Percentiles rank a stretch among this genome's conserved stretches.
These are phyloP conservation scores for Ophiocordyceps unilateralis DNA, from an alignment of 2,329 filamentous ascomycete species.

Conservation along the genomic window DNA sequence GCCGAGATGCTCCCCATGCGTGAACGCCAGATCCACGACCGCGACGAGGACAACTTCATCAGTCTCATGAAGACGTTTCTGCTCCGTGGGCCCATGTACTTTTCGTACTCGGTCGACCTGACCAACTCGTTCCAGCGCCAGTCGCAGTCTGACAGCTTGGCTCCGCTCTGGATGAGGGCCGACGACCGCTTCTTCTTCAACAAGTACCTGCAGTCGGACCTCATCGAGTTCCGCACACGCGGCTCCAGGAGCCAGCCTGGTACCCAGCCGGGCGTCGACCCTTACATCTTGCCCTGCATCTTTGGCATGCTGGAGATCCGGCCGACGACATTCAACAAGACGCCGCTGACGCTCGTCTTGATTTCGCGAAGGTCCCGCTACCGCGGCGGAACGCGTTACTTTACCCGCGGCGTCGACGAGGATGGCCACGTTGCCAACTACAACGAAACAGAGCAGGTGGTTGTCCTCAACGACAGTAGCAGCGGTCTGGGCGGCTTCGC, in stretches of 20 bases:
- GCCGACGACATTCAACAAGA: conserved; percentile 70
- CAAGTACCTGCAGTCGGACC: conserved; percentile 72
- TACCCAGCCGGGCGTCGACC: conserved; percentile 62
- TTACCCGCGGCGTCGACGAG: conserved; percentile 86
- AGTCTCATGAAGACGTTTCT: conserved; percentile 65
- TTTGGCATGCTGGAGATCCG: conserved; percentile 92
- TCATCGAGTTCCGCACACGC: conserved; percentile 68
- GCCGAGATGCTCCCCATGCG: conserved; percentile 90
- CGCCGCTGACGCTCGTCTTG: conserved; percentile 66
- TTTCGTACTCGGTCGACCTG: conserved; percentile 91
- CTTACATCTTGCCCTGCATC: conserved; percentile 88
- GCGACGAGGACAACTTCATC: conserved; percentile 87
- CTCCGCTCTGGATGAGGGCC: conserved; percentile 75
- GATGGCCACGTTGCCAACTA: conserved; percentile 94
- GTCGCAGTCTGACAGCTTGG: conserved; percentile 51
- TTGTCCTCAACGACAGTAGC: conserved; percentile 70
- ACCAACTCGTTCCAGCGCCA: conserved; percentile 96
- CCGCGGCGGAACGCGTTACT: conserved; percentile 82
- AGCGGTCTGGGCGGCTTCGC: conserved; percentile 66
- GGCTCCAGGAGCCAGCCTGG: conserved; percentile 47
- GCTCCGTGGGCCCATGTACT: conserved; percentile 82
- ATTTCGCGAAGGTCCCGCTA: conserved; percentile 81
- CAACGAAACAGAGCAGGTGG: conserved; percentile 92
- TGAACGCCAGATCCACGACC: conserved; percentile 78
- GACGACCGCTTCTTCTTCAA: conserved; percentile 99